These are phyloP conservation scores for Aspergillus carbonarius DNA, from an alignment of 2,329 filamentous ascomycete genomes.

Conservation along the genomic window DNA sequence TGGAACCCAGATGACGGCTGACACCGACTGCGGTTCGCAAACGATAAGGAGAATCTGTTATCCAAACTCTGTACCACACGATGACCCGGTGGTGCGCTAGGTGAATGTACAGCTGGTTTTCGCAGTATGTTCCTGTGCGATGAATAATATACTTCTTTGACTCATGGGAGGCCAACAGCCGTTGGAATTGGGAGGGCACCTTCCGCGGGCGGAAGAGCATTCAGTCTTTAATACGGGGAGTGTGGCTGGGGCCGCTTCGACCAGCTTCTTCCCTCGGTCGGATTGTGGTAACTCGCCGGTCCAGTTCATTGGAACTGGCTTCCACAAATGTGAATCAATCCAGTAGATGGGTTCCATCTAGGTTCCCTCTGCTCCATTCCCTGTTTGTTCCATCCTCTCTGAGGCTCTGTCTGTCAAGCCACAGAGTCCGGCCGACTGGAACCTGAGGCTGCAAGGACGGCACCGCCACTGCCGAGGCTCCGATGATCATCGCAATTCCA, in stretches of 20 bases:
- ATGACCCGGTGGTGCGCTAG: not conserved
- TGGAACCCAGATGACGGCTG: conserved; percentile 27
- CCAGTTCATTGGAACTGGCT: not conserved
- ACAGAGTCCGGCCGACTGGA: not conserved
- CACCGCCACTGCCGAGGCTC: conserved; percentile 20
- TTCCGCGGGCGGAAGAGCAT: not conserved
- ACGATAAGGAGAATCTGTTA: conserved; percentile 1
- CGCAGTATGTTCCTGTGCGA: not conserved
- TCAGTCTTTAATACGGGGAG: not conserved
- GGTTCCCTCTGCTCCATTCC: not conserved
- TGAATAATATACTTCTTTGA: not conserved
- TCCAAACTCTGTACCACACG: not conserved
- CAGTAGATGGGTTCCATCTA: too few relatives aligned
- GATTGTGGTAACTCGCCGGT: not conserved
- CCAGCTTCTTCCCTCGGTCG: not conserved
- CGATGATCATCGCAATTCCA: conserved; percentile 12
- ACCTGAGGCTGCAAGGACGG: conserved; percentile 20
- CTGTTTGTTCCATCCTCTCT: not conserved
- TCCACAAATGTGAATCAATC: not conserved
- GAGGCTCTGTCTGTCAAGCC: not conserved
- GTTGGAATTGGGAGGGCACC: not conserved
- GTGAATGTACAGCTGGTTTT: not conserved
- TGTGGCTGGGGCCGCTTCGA: not conserved
- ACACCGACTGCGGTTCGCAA: conserved; percentile 7
- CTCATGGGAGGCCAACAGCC: not conserved